Percentiles rank a stretch among this genome's conserved stretches.
Evolutionary conservation across 257 asterid genomes (phyloP).

Genomic region (Nemophila menziesii): DNA sequence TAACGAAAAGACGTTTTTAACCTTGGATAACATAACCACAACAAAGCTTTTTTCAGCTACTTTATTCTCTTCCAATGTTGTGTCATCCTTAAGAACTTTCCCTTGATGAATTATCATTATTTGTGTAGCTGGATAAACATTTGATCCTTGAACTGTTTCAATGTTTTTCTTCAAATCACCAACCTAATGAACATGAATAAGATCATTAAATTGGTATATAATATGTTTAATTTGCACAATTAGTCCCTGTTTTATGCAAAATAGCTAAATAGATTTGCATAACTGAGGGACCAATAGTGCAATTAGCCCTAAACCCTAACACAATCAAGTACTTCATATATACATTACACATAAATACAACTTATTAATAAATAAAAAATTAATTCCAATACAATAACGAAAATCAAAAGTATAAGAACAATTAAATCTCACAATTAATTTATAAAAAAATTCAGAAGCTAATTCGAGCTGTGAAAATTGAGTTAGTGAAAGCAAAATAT

Average conservation of each 20-base stretch:
- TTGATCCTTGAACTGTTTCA: conserved; percentile 50
- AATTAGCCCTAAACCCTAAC: too few species aligned
- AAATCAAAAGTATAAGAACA: not conserved
- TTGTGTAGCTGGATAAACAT: conserved; percentile 55
- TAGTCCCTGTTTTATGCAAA: too few species aligned
- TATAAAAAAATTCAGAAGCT: too few species aligned
- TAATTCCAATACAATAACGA: not conserved
- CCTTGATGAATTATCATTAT: conserved; percentile 72
- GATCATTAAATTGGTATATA: too few species aligned
- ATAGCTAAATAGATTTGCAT: not conserved
- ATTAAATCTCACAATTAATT: not conserved
- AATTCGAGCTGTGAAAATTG: not conserved
- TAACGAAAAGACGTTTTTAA: too few species aligned
- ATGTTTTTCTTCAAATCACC: conserved; percentile 60
- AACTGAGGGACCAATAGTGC: too few species aligned
- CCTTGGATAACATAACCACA: conserved; percentile 66
- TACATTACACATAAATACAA: not conserved
- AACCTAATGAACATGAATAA: conserved; percentile 20
- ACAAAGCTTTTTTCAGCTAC: conserved; percentile 59
- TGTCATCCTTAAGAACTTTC: conserved; percentile 62
- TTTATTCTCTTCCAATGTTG: conserved; percentile 52
- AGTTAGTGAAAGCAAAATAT: too few species aligned
- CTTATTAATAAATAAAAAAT: too few species aligned
- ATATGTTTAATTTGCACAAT: too few species aligned
- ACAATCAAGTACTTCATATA: not conserved